Evolutionary conservation across 371 early-diverging fungal genomes (phyloP).

Genomic region (Mucor circinelloides): DNA sequence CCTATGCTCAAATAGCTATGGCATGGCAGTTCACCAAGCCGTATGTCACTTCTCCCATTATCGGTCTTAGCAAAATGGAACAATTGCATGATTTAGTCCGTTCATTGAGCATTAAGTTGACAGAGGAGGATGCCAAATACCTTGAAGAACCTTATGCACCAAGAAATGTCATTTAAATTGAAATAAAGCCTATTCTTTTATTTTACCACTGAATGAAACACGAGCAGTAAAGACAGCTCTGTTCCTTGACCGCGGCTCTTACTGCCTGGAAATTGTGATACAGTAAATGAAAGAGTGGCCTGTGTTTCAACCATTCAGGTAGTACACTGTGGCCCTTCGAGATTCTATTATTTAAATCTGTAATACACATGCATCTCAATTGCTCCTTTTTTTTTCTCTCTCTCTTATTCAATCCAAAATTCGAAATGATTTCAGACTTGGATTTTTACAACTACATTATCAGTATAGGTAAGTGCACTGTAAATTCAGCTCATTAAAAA

Average conservation of each 20-base stretch:
- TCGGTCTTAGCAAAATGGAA: slow-evolving; percentile 41
- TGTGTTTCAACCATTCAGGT: neutral
- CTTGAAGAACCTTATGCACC: slow-evolving; percentile 33
- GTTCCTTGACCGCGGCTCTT: too few relatives aligned
- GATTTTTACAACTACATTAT: neutral
- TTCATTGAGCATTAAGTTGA: slow-evolving; percentile 34
- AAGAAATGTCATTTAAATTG: too few relatives aligned
- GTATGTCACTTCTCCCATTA: slow-evolving; percentile 43
- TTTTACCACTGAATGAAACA: too few relatives aligned
- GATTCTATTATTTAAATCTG: neutral
- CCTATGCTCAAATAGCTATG: slow-evolving; percentile 32
- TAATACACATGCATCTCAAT: neutral
- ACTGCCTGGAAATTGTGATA: too few relatives aligned
- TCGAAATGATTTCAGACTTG: neutral
- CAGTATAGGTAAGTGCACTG: neutral
- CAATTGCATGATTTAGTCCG: slow-evolving; percentile 40
- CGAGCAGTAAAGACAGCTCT: too few relatives aligned
- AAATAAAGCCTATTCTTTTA: too few relatives aligned
- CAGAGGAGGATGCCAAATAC: slow-evolving; percentile 40
- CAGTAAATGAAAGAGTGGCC: too few relatives aligned
- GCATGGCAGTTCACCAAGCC: slow-evolving; percentile 52
- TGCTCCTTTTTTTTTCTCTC: neutral
- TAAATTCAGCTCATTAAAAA: neutral
- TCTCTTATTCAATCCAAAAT: neutral
- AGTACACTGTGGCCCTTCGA: neutral